These are phyloP conservation scores for Botrytis tulipae DNA, from an alignment of 2,329 filamentous ascomycete genomes.

Conservation along the genomic window DNA sequence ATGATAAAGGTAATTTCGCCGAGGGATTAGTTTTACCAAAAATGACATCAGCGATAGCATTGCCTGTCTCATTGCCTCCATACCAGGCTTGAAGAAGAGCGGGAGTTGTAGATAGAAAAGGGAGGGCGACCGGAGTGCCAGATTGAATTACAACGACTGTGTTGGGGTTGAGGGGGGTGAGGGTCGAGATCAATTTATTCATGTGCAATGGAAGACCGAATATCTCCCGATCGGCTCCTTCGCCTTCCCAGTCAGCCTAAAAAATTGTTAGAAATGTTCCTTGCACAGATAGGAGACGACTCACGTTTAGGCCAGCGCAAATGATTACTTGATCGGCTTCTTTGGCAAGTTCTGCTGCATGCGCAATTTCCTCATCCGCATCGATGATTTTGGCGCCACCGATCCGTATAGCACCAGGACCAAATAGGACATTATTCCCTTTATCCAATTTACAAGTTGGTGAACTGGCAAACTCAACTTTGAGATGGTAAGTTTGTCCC, in stretches of 20 bases:
- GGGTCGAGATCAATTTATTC: constrained; percentile 46
- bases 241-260: constrained; percentile 46
- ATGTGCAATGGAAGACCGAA: constrained; percentile 34
- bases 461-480: constrained; percentile 51
- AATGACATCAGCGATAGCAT: constrained; percentile 73
- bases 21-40: constrained; percentile 62
- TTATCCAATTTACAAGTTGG: constrained; percentile 56
- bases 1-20: constrained; percentile 71
- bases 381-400: constrained; percentile 59
- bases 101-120: constrained; percentile 55
- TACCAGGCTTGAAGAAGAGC: constrained; percentile 78
- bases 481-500: constrained; percentile 37
- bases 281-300: constrained; percentile 45
- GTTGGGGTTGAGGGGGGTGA: constrained; percentile 57
- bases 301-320: constrained; percentile 68
- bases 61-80: constrained; percentile 82
- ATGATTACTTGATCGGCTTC: constrained; percentile 73
- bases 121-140: constrained; percentile 72
- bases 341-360: constrained; percentile 64
- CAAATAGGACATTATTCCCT: constrained; percentile 48
- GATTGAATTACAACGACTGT: constrained; percentile 75
- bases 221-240: constrained; percentile 35
- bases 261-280: constrained; percentile 46
- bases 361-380: constrained; percentile 57
- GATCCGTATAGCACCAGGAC: constrained; percentile 61